A percentile compares a stretch with the other conserved stretches of the same genome.
Conservation (phyloP, 2,329 filamentous ascomycete species). For the Didymella glomerata region DNA sequence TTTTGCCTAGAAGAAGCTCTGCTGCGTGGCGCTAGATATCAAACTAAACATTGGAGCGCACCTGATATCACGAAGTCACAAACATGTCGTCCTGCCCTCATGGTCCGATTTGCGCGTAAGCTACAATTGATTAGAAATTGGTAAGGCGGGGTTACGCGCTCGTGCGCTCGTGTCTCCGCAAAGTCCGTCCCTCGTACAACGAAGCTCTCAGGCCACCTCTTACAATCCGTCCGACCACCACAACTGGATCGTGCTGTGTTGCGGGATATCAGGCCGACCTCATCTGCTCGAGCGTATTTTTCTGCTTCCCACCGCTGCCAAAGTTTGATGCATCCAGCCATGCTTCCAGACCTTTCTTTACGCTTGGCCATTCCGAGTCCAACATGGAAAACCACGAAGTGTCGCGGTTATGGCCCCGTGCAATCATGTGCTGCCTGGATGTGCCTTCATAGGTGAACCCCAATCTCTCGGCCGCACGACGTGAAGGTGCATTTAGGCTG, state of each 20-base stretch:
- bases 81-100: too few relatives aligned
- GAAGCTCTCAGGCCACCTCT: not conserved
- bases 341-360: conserved; percentile 58
- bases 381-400: conserved; percentile 68
- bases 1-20: too few relatives aligned
- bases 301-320: conserved; percentile 62
- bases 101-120: not conserved
- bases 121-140: not conserved
- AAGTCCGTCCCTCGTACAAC: not conserved
- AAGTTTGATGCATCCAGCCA: conserved; percentile 68
- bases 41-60: too few relatives aligned
- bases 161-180: not conserved
- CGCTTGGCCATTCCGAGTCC: conserved; percentile 65
- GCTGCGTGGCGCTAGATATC: not conserved
- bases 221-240: not conserved
- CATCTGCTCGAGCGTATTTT: conserved; percentile 50
- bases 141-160: not conserved
- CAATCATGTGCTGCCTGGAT: conserved; percentile 69
- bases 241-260: not conserved
- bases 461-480: conserved; percentile 63
- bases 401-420: conserved; percentile 65
- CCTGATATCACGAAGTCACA: too few relatives aligned
- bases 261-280: not conserved
- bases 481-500: conserved; percentile 62
- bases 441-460: conserved; percentile 68